A percentile compares a stretch with the other conserved stretches of the same genome.
Conservation (phyloP, 768 basidiomycete genomes). For the Collybiopsis confluens region DNA sequence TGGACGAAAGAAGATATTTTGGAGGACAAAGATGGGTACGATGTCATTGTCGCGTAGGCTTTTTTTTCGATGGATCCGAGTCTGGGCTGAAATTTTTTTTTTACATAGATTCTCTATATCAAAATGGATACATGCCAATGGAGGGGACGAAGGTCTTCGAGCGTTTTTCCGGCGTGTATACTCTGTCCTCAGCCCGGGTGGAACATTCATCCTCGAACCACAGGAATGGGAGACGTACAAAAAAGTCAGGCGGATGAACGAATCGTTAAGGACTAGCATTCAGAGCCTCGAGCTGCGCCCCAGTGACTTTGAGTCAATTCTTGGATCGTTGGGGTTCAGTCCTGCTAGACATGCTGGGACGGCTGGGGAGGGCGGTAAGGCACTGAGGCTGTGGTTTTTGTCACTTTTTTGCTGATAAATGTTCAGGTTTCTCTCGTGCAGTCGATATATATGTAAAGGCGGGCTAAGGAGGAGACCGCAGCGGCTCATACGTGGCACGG, state of each 20-base stretch:
- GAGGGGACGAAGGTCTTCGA: conserved; percentile 68
- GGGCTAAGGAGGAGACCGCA: too few species aligned
- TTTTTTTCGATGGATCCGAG: neutral
- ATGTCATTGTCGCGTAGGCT: conserved; percentile 76
- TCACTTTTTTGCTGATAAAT: too few species aligned
- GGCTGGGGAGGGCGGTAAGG: conserved; percentile 63
- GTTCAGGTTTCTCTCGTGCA: conserved; percentile 56
- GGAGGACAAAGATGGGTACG: conserved; percentile 61
- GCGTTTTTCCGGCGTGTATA: conserved; percentile 64
- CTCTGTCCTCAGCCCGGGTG: conserved; percentile 53
- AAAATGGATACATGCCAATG: conserved; percentile 90
- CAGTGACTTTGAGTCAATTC: conserved; percentile 50
- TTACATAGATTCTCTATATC: conserved; percentile 70
- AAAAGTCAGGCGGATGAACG: conserved; percentile 68
- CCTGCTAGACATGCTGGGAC: conserved; percentile 40
- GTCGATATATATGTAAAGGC: conserved; percentile 59
- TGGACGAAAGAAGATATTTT: conserved; percentile 59
- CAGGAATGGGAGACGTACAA: conserved; percentile 84
- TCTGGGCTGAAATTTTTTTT: neutral
- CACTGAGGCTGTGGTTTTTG: too few species aligned
- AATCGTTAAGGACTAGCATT: conserved; percentile 59
- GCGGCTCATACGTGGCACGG: too few species aligned
- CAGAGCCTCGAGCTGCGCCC: conserved; percentile 56
- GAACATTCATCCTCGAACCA: conserved; percentile 74
- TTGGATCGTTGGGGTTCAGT: conserved; percentile 25